phyloP scores from a whole-genome alignment of 1,139 yeast species.

The Neolecta irregularis region DNA sequence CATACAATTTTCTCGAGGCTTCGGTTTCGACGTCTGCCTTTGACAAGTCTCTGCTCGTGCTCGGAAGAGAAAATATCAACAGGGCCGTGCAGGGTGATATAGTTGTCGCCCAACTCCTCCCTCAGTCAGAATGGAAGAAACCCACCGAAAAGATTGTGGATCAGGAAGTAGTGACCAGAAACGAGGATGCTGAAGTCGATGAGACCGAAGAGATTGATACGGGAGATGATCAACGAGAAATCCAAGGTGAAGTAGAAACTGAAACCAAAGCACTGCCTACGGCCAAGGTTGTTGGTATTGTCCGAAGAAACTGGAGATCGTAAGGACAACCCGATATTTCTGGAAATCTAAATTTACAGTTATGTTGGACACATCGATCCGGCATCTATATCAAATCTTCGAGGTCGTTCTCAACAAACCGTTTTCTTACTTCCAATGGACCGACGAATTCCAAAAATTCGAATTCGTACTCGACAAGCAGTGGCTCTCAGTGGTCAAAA shows the following conservation, averaged over 20 bases:
- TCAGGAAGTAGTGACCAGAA: conserved; percentile 49
- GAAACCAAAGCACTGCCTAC: conserved; percentile 64
- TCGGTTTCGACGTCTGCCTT: conserved; percentile 58
- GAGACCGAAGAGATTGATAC: conserved; percentile 17
- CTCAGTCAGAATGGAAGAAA: conserved; percentile 74
- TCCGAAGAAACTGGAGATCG: conserved; percentile 87
- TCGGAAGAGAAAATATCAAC: conserved; percentile 74
- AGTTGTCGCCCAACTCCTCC: conserved; percentile 79
- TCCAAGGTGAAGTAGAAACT: conserved; percentile 54
- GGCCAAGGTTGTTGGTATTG: conserved; percentile 75
- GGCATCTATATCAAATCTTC: conserved; percentile 32
- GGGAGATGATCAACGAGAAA: conserved; percentile 18
- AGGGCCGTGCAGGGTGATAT: conserved; percentile 86
- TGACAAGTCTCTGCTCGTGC: conserved; percentile 63
- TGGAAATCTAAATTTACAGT: conserved; percentile 1
- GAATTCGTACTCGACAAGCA: conserved; percentile 79
- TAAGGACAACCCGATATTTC: conserved; percentile 21
- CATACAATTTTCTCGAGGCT: conserved; percentile 82
- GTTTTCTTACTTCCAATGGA: conserved; percentile 86
- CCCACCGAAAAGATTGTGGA: conserved; percentile 71
- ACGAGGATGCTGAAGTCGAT: conserved; percentile 31
- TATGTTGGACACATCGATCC: conserved; percentile 87
- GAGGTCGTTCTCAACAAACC: conserved; percentile 40
- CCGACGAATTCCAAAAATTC: conserved; percentile 66
- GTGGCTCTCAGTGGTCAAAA: conserved; percentile 69